Evolutionary conservation across 202 grass and related monocot species (phyloP).

Genomic region (Zoysia matrella): DNA sequence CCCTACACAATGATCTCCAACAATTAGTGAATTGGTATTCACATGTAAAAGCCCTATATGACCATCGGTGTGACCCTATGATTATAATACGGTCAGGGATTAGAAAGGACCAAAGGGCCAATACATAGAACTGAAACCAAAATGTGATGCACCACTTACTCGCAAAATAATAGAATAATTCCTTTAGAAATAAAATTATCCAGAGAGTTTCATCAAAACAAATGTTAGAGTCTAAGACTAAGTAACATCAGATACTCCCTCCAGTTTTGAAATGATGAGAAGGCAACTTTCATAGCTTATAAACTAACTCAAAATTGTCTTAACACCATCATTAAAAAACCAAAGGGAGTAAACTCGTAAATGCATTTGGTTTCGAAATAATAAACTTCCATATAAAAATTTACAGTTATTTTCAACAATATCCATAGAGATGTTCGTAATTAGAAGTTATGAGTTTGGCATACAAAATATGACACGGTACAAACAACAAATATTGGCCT

Average conservation of each 20-base stretch:
- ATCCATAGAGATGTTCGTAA: background rate
- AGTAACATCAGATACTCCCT: background rate
- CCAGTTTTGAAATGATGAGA: background rate
- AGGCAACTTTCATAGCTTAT: background rate
- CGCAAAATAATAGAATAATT: background rate
- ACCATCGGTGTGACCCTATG: conserved; percentile 91
- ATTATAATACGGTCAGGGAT: conserved; percentile 23
- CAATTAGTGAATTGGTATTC: conserved; percentile 78
- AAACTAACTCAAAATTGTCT: background rate
- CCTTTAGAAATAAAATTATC: background rate
- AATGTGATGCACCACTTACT: background rate
- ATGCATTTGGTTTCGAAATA: conserved; percentile 17
- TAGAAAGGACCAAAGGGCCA: background rate
- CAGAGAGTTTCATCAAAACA: conserved; percentile 20
- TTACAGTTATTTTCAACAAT: background rate
- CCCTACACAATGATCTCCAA: conserved; percentile 98
- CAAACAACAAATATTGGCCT: background rate
- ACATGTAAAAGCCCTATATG: conserved; percentile 86
- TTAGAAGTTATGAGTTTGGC: background rate
- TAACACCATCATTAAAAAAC: background rate
- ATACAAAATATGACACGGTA: background rate
- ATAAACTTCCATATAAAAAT: conserved; percentile 1
- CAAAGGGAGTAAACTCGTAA: background rate
- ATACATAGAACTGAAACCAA: background rate
- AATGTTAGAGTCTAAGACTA: background rate